Evolutionary conservation across 306 rosid species (phyloP).

Genomic region (Glycine tomentella): DNA sequence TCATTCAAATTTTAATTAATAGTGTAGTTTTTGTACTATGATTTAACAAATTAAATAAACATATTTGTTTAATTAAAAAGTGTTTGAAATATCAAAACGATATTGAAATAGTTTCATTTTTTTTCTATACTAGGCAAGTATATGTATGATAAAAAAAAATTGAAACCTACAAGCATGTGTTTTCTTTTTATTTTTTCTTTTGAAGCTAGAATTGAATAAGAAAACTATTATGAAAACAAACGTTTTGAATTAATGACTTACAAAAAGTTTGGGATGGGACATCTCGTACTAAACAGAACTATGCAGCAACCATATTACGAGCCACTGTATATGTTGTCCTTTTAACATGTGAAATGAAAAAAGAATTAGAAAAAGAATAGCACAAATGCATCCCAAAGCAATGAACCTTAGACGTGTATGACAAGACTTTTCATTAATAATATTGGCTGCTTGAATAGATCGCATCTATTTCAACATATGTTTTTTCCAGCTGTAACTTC

Average conservation of each 20-base stretch:
- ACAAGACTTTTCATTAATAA: neutral
- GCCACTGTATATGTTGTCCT: neutral
- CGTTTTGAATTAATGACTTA: neutral
- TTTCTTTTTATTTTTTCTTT: neutral
- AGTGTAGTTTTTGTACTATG: no score
- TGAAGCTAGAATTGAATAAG: neutral
- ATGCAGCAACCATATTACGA: neutral
- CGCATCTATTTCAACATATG: neutral
- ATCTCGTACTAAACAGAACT: neutral
- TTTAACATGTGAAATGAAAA: constrained; percentile 8
- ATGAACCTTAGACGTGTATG: neutral
- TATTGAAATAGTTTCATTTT: neutral
- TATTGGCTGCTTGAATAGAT: neutral
- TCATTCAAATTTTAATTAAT: neutral
- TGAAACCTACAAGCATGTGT: neutral
- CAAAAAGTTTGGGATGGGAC: neutral
- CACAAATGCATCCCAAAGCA: neutral
- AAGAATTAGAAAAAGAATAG: neutral
- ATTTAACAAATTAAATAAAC: neutral
- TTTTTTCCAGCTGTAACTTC: neutral
- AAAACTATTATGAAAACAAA: neutral
- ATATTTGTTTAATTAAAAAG: no score
- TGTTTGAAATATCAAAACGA: neutral
- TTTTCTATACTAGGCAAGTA: neutral
- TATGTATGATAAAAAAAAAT: neutral